Percentiles rank a stretch among this genome's conserved stretches.
These are phyloP conservation scores for Pythium brassicae DNA, from an alignment of 352 stramenopile genomes.

Conservation along the genomic window DNA sequence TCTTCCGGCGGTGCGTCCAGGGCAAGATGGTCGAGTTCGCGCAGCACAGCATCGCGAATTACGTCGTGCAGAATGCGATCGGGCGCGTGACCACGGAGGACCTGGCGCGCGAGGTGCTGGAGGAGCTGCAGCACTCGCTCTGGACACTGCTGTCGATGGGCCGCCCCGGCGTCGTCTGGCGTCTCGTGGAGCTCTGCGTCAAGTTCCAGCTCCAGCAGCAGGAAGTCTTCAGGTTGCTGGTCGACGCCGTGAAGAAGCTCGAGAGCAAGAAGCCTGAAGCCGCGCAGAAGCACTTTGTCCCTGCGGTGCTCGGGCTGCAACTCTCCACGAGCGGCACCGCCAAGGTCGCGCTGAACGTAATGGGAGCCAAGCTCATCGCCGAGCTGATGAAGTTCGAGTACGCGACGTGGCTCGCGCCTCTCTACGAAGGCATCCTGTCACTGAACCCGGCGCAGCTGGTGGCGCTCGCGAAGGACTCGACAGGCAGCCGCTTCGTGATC, in stretches of 20 bases:
- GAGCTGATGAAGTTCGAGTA: slow-evolving; percentile 66
- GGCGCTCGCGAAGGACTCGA: slow-evolving; percentile 75
- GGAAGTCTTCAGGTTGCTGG: slow-evolving; percentile 44
- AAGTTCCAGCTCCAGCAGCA: slow-evolving; percentile 49
- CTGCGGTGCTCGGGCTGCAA: slow-evolving; percentile 59
- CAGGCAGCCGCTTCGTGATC: slow-evolving; percentile 67
- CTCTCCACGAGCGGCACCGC: slow-evolving; percentile 46
- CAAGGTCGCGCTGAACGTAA: slow-evolving; percentile 73
- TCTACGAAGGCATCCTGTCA: slow-evolving; percentile 60
- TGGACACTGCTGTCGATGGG: slow-evolving; percentile 75
- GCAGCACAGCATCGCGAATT: slow-evolving; percentile 76
- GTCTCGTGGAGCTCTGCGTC: slow-evolving; percentile 69
- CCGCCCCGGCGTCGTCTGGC: slow-evolving; percentile 71
- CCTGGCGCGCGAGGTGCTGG: slow-evolving; percentile 45
- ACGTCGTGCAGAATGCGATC: slow-evolving; percentile 76
- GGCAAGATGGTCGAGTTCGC: slow-evolving; percentile 63
- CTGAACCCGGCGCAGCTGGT: slow-evolving; percentile 68
- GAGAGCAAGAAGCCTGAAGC: slow-evolving; percentile 77
- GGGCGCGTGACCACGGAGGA: slow-evolving; percentile 38
- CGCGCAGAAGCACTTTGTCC: slow-evolving; percentile 57
- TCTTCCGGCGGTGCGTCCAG: slow-evolving; percentile 63
- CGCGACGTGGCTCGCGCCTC: slow-evolving; percentile 32
- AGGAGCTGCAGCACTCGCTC: slow-evolving; percentile 50
- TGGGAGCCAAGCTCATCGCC: slow-evolving; percentile 71
- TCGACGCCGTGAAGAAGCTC: slow-evolving; percentile 66